These are phyloP conservation scores for Dactylonectria macrodidyma DNA, from an alignment of 2,329 filamentous ascomycete genomes.

Conservation along the genomic window DNA sequence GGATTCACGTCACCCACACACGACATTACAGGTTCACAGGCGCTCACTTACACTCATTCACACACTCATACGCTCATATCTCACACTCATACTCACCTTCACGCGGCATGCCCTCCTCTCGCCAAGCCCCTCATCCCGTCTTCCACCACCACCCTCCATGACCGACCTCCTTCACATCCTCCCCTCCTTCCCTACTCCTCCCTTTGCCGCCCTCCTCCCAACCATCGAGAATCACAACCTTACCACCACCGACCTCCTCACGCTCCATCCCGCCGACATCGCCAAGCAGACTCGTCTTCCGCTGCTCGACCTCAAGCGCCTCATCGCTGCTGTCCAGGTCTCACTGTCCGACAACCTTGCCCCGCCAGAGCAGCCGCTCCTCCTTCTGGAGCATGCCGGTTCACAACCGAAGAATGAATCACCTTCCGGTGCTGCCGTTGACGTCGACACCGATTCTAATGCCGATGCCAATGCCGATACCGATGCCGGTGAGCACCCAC, in stretches of 20 bases:
- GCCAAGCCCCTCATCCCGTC: slow-evolving; percentile 12
- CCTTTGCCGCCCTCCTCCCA: slow-evolving; percentile 82
- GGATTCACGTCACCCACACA: not conserved
- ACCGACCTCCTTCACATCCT: slow-evolving; percentile 89
- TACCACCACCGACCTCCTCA: slow-evolving; percentile 87
- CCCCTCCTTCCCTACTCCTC: slow-evolving; percentile 81
- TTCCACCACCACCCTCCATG: slow-evolving; percentile 66
- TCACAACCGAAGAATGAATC: slow-evolving; percentile 17
- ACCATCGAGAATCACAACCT: slow-evolving; percentile 84
- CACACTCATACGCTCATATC: not conserved
- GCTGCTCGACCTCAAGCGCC: slow-evolving; percentile 82
- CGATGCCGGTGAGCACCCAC: slow-evolving; percentile 13
- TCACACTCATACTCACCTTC: slow-evolving; percentile 7
- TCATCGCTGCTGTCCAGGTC: slow-evolving; percentile 77
- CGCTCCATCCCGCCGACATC: slow-evolving; percentile 85
- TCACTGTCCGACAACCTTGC: slow-evolving; percentile 76
- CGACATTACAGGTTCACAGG: slow-evolving; percentile 1
- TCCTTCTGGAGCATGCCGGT: slow-evolving; percentile 27
- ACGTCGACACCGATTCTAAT: too few relatives aligned
- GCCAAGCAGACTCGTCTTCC: slow-evolving; percentile 89
- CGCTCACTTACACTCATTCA: slow-evolving; percentile 5
- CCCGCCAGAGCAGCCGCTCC: slow-evolving; percentile 46
- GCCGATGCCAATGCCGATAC: not conserved
- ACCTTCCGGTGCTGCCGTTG: not conserved
- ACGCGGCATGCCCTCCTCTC: slow-evolving; percentile 32